phyloP scores from a whole-genome alignment of 2,329 filamentous ascomycete genomes.

The Aspergillus latus region DNA sequence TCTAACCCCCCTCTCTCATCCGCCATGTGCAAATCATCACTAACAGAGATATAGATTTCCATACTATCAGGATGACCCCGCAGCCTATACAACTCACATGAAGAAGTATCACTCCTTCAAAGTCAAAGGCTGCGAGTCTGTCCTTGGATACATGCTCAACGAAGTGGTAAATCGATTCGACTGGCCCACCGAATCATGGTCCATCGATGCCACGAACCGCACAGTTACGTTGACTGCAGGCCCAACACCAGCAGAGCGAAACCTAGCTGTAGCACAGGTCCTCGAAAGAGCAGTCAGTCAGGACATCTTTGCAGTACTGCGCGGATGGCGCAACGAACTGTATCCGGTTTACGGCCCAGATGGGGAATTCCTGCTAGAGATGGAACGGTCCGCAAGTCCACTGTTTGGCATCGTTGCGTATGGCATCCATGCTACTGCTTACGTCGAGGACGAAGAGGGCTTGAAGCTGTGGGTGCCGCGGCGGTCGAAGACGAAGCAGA shows the following conservation, averaged over 20 bases:
- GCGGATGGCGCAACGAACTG: constrained; percentile 76
- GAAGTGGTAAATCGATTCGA: constrained; percentile 44
- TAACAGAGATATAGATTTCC: constrained; percentile 64
- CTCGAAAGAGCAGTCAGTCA: constrained; percentile 66
- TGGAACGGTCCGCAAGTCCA: constrained; percentile 73
- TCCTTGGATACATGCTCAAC: constrained; percentile 60
- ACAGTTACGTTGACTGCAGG: constrained; percentile 63
- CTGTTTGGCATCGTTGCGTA: constrained; percentile 76
- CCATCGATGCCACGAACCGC: constrained; percentile 58
- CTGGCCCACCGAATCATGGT: constrained; percentile 58
- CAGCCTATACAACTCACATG: constrained; percentile 56
- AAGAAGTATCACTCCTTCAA: constrained; percentile 64
- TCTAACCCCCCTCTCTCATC: constrained; percentile 23
- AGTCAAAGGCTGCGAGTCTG: constrained; percentile 63
- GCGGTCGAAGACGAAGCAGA: constrained; percentile 74
- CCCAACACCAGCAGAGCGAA: constrained; percentile 64
- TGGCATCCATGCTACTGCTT: constrained; percentile 79
- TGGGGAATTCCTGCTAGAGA: constrained; percentile 63
- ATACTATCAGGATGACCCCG: constrained; percentile 63
- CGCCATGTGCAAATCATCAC: background rate
- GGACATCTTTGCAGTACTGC: constrained; percentile 70
- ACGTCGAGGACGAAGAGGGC: constrained; percentile 57
- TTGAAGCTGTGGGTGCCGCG: constrained; percentile 83
- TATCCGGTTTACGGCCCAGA: constrained; percentile 72
- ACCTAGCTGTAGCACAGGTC: constrained; percentile 56